phyloP scores from a whole-genome alignment of 495 filamentous ascomycete species.

The Friedmanniomyces endolithicus region DNA sequence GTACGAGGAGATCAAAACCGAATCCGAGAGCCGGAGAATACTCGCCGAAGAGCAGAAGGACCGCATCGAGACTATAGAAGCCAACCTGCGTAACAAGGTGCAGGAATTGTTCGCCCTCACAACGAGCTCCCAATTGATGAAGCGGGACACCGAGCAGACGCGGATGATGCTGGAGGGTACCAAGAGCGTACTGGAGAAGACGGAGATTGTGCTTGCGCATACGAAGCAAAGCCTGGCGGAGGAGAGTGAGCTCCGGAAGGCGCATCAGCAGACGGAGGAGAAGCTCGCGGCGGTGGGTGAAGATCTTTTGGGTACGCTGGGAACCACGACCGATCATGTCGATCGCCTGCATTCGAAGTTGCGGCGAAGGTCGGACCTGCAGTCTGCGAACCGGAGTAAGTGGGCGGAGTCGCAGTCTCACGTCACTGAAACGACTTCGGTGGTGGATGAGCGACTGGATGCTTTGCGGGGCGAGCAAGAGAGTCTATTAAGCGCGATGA shows the following conservation, averaged over 20 bases:
- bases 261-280: constrained; percentile 75
- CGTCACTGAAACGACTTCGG: constrained; percentile 57
- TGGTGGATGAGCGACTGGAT: constrained; percentile 60
- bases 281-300: constrained; percentile 57
- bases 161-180: constrained; percentile 61
- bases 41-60: constrained; percentile 83
- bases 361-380: constrained; percentile 68
- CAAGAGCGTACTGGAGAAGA: constrained; percentile 68
- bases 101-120: constrained; percentile 81
- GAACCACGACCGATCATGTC: constrained; percentile 65
- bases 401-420: constrained; percentile 68
- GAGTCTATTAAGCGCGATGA: constrained; percentile 50
- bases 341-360: constrained; percentile 71
- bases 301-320: constrained; percentile 62
- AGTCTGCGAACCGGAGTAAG: constrained; percentile 57
- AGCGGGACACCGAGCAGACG: constrained; percentile 72
- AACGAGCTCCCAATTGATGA: constrained; percentile 69
- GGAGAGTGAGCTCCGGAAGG: constrained; percentile 65
- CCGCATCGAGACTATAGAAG: constrained; percentile 85
- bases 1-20: constrained; percentile 75
- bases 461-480: constrained; percentile 59
- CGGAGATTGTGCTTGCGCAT: constrained; percentile 63
- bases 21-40: constrained; percentile 86
- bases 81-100: constrained; percentile 75
- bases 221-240: constrained; percentile 66